Evolutionary conservation across 2,329 filamentous ascomycete species (phyloP).

Genomic region (Talaromyces marneffei): DNA sequence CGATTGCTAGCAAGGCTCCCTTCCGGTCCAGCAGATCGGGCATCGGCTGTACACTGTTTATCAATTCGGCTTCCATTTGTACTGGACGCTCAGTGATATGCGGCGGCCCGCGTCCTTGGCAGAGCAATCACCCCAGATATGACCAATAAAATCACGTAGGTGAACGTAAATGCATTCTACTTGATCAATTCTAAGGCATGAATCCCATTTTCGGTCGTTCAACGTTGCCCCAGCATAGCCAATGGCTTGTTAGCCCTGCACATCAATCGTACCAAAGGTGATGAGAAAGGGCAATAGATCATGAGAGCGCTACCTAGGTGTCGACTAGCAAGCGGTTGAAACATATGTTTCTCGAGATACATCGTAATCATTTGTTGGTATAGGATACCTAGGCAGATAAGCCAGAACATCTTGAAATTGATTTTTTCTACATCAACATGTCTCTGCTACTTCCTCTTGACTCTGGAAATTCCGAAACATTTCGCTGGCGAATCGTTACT

Average conservation of each 20-base stretch:
- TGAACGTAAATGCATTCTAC: background rate
- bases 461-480: constrained; percentile 16
- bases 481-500: constrained; percentile 37
- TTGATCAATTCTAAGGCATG: background rate
- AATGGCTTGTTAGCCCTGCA: background rate
- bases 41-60: background rate
- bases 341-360: too few relatives aligned
- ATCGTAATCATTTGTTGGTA: too few relatives aligned
- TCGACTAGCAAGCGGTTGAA: too few relatives aligned
- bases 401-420: background rate
- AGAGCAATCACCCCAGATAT: background rate
- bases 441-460: background rate
- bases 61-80: background rate
- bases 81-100: background rate
- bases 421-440: background rate
- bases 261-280: background rate
- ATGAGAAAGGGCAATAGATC: background rate
- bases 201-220: background rate
- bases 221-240: background rate
- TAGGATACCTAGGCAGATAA: background rate
- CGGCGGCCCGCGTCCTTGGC: background rate
- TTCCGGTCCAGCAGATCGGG: background rate
- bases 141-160: background rate
- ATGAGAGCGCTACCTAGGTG: too few relatives aligned
- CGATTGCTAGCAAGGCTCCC: background rate